phyloP scores from a whole-genome alignment of 2,329 filamentous ascomycete species.

The Pseudogymnoascus sp. region DNA sequence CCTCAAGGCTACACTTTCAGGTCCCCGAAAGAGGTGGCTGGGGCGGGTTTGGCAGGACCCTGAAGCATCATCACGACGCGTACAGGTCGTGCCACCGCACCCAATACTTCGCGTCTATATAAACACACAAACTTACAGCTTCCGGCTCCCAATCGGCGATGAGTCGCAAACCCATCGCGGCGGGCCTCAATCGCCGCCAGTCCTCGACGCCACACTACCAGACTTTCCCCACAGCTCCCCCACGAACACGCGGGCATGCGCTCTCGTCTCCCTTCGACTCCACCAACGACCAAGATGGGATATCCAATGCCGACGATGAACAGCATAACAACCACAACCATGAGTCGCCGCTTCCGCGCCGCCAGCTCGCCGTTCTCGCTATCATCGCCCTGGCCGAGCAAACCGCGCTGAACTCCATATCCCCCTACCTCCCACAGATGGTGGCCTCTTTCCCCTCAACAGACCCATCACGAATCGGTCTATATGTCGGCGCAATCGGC shows the following conservation, averaged over 20 bases:
- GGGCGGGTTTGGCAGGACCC: neutral
- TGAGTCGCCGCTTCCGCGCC: slow-evolving; percentile 65
- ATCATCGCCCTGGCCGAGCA: slow-evolving; percentile 88
- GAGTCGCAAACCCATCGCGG: neutral
- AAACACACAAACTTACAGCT: neutral
- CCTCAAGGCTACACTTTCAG: neutral
- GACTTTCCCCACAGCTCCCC: slow-evolving; percentile 70
- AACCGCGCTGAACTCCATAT: slow-evolving; percentile 93
- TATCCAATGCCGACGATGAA: slow-evolving; percentile 28
- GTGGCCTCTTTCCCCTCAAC: slow-evolving; percentile 77
- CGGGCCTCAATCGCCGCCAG: slow-evolving; percentile 20
- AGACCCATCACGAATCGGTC: slow-evolving; percentile 58
- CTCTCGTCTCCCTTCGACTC: slow-evolving; percentile 29
- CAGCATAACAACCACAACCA: slow-evolving; percentile 27
- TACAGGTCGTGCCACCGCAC: neutral
- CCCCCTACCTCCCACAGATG: slow-evolving; percentile 92
- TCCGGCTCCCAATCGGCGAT: neutral
- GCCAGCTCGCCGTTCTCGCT: slow-evolving; percentile 76
- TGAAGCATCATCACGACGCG: neutral
- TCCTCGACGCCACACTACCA: slow-evolving; percentile 58
- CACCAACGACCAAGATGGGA: slow-evolving; percentile 25
- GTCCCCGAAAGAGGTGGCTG: neutral
- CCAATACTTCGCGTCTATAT: neutral
- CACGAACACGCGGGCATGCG: slow-evolving; percentile 49
- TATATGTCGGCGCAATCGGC: slow-evolving; percentile 86